These are phyloP conservation scores for Cryptosporidium sp. DNA, from an alignment of 169 alveolate genomes.

Conservation along the genomic window DNA sequence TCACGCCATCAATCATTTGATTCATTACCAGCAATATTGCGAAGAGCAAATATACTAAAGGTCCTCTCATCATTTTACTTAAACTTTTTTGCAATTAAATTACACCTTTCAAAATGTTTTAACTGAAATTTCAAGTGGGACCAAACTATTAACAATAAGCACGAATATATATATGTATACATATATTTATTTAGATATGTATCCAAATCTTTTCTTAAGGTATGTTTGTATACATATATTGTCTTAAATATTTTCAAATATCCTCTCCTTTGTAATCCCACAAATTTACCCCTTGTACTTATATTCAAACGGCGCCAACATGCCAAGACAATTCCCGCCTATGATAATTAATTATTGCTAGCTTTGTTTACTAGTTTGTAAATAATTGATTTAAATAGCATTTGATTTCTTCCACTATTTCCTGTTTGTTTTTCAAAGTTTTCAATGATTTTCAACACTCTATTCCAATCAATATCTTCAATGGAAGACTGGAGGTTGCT, in stretches of 20 bases:
- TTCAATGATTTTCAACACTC: slow-evolving; percentile 30
- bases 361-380: neutral
- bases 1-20: neutral
- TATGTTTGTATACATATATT: no score
- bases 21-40: neutral
- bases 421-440: slow-evolving; percentile 20
- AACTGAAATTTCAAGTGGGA: neutral
- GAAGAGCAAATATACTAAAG: neutral
- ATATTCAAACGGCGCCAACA: neutral
- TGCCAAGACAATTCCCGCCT: neutral
- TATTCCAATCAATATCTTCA: slow-evolving; percentile 26
- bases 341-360: neutral
- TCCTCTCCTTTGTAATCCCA: neutral
- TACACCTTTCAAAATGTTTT: neutral
- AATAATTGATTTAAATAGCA: slow-evolving; percentile 29
- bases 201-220: neutral
- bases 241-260: no score
- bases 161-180: no score
- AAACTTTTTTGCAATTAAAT: neutral
- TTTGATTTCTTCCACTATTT: neutral
- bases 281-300: neutral
- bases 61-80: neutral
- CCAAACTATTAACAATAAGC: neutral
- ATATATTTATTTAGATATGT: no score
- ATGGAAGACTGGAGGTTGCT: neutral